These are phyloP conservation scores for Ensete ventricosum DNA, from an alignment of 176 grass and related monocot species.

Conservation along the genomic window DNA sequence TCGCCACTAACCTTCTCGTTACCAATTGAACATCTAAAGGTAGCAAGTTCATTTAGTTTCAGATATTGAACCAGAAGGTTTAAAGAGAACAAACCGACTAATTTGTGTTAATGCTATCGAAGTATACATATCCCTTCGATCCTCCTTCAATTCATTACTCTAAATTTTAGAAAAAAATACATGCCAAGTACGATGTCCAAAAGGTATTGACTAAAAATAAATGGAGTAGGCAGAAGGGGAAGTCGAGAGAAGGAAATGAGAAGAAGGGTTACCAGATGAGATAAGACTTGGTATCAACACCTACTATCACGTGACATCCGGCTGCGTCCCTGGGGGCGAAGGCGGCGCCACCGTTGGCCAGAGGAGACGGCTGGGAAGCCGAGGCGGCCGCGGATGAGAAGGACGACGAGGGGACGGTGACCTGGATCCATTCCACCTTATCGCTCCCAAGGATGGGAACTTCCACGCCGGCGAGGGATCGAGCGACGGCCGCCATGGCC, in stretches of 20 bases:
- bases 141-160: no score
- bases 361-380: background rate
- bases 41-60: no score
- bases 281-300: constrained; percentile 40
- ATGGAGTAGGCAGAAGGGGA: background rate
- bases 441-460: constrained; percentile 63
- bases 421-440: constrained; percentile 63
- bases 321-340: constrained; percentile 38
- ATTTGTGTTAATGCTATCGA: no score
- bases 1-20: no score
- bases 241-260: constrained; percentile 9
- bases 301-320: constrained; percentile 37
- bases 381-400: background rate
- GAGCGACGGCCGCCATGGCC: constrained; percentile 17
- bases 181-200: background rate
- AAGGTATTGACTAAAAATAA: background rate
- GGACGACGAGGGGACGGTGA: constrained; percentile 54
- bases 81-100: no score
- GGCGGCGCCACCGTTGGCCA: constrained; percentile 30
- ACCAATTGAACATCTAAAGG: no score
- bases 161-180: no score
- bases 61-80: no score
- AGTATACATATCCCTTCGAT: no score
- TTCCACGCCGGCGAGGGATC: constrained; percentile 49
- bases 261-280: constrained; percentile 45